phyloP scores from a whole-genome alignment of 192 early-diverging fungal genomes.

The Pilaira anomala region DNA sequence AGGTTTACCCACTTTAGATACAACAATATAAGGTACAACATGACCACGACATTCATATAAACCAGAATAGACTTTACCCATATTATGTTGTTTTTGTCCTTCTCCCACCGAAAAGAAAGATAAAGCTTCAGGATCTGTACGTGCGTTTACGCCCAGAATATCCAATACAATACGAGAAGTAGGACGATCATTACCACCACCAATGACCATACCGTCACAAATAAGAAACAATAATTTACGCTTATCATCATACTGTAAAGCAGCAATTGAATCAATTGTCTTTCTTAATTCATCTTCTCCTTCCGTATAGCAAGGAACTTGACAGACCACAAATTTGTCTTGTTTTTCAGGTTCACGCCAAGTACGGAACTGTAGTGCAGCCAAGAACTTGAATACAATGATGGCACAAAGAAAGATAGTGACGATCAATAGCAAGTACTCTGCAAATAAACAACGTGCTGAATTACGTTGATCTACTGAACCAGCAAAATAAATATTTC shows the following conservation, averaged over 20 bases:
- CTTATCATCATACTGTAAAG: constrained; percentile 81
- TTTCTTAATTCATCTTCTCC: constrained; percentile 77
- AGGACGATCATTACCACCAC: constrained; percentile 91
- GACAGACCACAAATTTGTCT: constrained; percentile 94
- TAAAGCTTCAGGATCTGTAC: constrained; percentile 69
- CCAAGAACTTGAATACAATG: constrained; percentile 76
- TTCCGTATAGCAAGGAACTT: constrained; percentile 95
- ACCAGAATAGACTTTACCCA: constrained; percentile 95
- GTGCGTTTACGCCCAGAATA: constrained; percentile 81
- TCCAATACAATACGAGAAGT: constrained; percentile 93
- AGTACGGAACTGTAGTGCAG: constrained; percentile 69
- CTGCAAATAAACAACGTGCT: constrained; percentile 72
- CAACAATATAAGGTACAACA: constrained; percentile 88
- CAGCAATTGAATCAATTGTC: constrained; percentile 81
- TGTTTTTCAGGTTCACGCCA: constrained; percentile 75
- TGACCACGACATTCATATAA: constrained; percentile 87
- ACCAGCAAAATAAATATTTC: constrained; percentile 82
- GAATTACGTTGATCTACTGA: constrained; percentile 82
- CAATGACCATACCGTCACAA: constrained; percentile 90
- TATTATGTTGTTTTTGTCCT: constrained; percentile 88
- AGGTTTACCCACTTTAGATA: constrained; percentile 88
- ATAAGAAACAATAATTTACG: constrained; percentile 86
- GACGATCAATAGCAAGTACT: constrained; percentile 79
- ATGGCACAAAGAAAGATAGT: constrained; percentile 80
- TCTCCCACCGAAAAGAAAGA: constrained; percentile 87